Evolutionary conservation across 1,284 basidiomycete genomes (phyloP), one percentile per base, ranked within the genome.

Genomic region (Cutaneotrichosporon sp.): DNA sequence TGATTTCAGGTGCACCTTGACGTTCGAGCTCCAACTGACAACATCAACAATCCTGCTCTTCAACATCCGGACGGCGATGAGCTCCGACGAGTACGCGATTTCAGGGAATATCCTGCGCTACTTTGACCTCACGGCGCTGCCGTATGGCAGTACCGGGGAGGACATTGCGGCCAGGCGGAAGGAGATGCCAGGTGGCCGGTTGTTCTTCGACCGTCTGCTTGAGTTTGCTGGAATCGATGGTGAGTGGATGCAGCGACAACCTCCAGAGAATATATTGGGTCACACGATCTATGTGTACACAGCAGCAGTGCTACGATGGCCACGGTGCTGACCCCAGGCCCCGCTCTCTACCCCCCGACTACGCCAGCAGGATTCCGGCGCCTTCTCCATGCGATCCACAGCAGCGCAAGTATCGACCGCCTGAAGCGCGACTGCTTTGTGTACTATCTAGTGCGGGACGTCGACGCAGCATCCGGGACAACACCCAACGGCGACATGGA

Each of bases 371-470:
- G 26, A 9, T 38, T 67, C 9, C 61, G 71, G 9, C 58, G 66
- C 31, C 61, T 73, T 1, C 56, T 71, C 9, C 51, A 61, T 25
- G 53, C 65, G 2, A 67, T 73, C 31, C 52, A 65, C 22, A 53
- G 57, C 8, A 44, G 19, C 8, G 52, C 61, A 12, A 48, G 52
- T 2, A 50, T 67, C 10, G 65, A 70, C 45, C 55, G 71, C 7
- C 54, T 71, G 22, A 68, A 71, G 58, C 57, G 64, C 33, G 71
- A 71, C 57, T 70, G 67, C 51, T 67, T 70, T 48, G 56, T 63
- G 38, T 73, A 72, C 57, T 73, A 73, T 51, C 61, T 73, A 16
- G 48, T 71, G 29, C 52, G 56, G 32, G 70, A 71, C 41, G 61
- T 60, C 33, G 66, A 66, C 34, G 51, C 46, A 8, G 33, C 31